These are phyloP conservation scores for Urtica urens DNA, from an alignment of 306 rosid species.

Conservation along the genomic window DNA sequence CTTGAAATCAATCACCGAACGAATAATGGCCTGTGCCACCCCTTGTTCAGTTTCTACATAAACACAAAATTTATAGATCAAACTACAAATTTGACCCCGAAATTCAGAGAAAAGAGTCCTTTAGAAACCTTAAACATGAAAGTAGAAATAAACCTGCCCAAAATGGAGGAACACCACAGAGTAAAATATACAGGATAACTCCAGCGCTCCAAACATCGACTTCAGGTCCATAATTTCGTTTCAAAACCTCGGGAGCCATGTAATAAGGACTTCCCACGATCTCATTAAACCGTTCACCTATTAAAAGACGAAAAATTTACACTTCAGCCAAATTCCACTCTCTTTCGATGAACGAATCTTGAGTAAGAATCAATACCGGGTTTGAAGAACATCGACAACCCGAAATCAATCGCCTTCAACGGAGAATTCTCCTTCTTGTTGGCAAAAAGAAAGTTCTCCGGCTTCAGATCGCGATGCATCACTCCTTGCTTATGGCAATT, in stretches of 20 bases:
- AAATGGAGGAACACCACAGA: slow-evolving; percentile 78
- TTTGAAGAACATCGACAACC: slow-evolving; percentile 40
- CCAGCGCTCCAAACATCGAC: slow-evolving; percentile 92
- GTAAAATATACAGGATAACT: slow-evolving; percentile 68
- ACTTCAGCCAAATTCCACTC: slow-evolving; percentile 5
- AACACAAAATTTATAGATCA: background rate
- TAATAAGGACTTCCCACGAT: slow-evolving; percentile 81
- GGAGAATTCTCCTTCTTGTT: slow-evolving; percentile 50
- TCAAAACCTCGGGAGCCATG: slow-evolving; percentile 84
- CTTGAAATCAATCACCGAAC: slow-evolving; percentile 38
- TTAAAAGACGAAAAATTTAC: background rate
- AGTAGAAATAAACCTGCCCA: slow-evolving; percentile 72
- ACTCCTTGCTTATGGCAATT: slow-evolving; percentile 49
- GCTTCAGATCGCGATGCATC: slow-evolving; percentile 60
- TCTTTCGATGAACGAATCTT: background rate
- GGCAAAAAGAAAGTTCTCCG: slow-evolving; percentile 45
- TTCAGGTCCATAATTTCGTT: slow-evolving; percentile 73
- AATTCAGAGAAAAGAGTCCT: background rate
- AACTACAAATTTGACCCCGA: background rate
- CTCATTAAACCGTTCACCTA: slow-evolving; percentile 41
- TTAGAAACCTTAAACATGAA: background rate
- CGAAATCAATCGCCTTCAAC: slow-evolving; percentile 53
- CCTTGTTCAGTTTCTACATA: slow-evolving; percentile 50
- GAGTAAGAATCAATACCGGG: slow-evolving; percentile 27
- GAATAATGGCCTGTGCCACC: slow-evolving; percentile 46